Percentiles rank a stretch among this genome's conserved stretches.
Evolutionary conservation across 129 eudicot genomes (phyloP).

Genomic region (Rutidosis leptorrhynchoides): DNA sequence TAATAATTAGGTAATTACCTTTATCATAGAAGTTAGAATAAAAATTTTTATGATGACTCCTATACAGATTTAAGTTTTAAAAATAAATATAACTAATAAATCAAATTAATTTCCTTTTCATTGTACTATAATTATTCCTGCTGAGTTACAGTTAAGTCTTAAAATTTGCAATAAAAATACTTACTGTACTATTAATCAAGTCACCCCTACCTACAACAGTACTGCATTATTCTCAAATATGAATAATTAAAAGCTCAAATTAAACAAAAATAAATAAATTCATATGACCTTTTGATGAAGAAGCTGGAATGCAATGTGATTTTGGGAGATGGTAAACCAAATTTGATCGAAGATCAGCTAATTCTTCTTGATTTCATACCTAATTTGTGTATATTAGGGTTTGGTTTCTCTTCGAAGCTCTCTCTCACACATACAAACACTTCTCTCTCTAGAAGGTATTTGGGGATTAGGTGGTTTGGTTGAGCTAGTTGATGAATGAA

Average conservation of each 20-base stretch:
- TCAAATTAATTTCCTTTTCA: neutral
- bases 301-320: slow-evolving; percentile 35
- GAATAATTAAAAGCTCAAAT: neutral
- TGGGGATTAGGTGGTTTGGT: neutral
- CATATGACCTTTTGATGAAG: slow-evolving; percentile 12
- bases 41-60: no score
- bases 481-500: neutral
- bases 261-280: neutral
- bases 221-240: slow-evolving; percentile 19
- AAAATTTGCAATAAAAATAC: neutral
- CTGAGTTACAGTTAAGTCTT: neutral
- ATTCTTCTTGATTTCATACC: neutral
- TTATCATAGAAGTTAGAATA: neutral
- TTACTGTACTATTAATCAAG: neutral
- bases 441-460: neutral
- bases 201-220: neutral
- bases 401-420: neutral
- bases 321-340: neutral
- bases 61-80: no score
- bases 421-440: neutral
- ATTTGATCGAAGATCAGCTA: slow-evolving; percentile 6
- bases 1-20: slow-evolving; percentile 1
- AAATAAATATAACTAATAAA: no score
- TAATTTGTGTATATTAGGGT: neutral
- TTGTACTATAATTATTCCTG: neutral